These are phyloP conservation scores for Penicillium sp. DNA, from an alignment of 2,329 filamentous ascomycete genomes.

Conservation along the genomic window DNA sequence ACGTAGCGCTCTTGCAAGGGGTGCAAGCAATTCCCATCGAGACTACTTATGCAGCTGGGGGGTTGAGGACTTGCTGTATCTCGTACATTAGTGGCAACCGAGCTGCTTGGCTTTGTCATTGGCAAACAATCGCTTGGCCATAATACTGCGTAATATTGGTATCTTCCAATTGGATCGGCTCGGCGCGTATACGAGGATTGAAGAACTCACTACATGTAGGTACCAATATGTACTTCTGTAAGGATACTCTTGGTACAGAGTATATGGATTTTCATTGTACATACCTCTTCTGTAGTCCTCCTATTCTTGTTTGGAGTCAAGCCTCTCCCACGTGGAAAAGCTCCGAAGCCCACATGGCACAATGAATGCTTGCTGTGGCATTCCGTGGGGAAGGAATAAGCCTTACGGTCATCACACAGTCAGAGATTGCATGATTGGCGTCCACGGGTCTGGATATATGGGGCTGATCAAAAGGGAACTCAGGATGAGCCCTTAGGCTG, in stretches of 20 bases:
- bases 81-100: slow-evolving; percentile 4
- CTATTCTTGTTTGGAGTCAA: background rate
- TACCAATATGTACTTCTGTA: background rate
- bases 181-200: background rate
- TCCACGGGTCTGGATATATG: background rate
- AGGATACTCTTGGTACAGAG: background rate
- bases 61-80: slow-evolving; percentile 3
- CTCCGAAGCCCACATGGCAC: slow-evolving; percentile 1
- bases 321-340: background rate
- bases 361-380: background rate
- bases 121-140: background rate
- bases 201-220: background rate
- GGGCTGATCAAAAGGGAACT: background rate
- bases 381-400: background rate
- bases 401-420: background rate
- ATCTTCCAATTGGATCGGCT: background rate
- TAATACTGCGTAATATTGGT: background rate
- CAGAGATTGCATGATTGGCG: background rate
- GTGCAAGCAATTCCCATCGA: slow-evolving; percentile 20
- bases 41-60: slow-evolving; percentile 8
- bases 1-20: slow-evolving; percentile 12
- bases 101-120: background rate
- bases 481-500: background rate
- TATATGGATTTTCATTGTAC: background rate
- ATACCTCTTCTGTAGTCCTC: background rate